Percentiles rank a stretch among this genome's conserved stretches.
These are phyloP conservation scores for Pelargonium myrrhifolium DNA, from an alignment of 441 rosid genomes.

Conservation along the genomic window DNA sequence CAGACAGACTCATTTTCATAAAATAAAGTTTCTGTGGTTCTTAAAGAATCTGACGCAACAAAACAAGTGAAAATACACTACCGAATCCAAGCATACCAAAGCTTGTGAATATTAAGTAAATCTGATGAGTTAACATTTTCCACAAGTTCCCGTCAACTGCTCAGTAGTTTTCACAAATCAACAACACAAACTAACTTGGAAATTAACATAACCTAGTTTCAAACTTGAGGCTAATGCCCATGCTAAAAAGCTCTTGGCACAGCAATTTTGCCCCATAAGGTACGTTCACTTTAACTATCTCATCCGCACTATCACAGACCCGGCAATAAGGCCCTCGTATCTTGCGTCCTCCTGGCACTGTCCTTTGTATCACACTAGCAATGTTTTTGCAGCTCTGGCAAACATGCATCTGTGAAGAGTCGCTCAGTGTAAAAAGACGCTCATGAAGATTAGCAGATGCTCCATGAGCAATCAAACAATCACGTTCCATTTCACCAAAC, in stretches of 20 bases:
- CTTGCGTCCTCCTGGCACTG: conserved; percentile 47
- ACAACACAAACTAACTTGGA: no score
- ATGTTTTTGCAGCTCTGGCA: conserved; percentile 51
- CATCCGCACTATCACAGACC: conserved; percentile 49
- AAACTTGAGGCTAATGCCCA: conserved; percentile 71
- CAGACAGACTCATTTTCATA: no score
- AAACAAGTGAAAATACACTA: no score
- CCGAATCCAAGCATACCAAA: no score
- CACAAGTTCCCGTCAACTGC: no score
- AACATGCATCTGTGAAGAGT: conserved; percentile 66
- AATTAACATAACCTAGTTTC: conserved; percentile 48
- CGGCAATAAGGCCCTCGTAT: conserved; percentile 67
- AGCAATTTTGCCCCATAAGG: conserved; percentile 86
- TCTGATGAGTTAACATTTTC: no score
- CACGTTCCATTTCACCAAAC: conserved; percentile 93
- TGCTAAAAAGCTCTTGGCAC: conserved; percentile 77
- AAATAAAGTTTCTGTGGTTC: no score
- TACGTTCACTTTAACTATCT: conserved; percentile 54
- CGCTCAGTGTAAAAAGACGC: conserved; percentile 72
- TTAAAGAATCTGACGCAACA: no score
- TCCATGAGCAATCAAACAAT: conserved; percentile 82
- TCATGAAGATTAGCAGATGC: conserved; percentile 78
- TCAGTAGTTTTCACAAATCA: no score
- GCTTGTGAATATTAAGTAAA: no score
- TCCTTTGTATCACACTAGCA: conserved; percentile 64